A percentile compares a stretch with the other conserved stretches of the same genome.
Evolutionary conservation across 352 stramenopile species (phyloP).

Genomic region (Globisporangium takayamanum): DNA sequence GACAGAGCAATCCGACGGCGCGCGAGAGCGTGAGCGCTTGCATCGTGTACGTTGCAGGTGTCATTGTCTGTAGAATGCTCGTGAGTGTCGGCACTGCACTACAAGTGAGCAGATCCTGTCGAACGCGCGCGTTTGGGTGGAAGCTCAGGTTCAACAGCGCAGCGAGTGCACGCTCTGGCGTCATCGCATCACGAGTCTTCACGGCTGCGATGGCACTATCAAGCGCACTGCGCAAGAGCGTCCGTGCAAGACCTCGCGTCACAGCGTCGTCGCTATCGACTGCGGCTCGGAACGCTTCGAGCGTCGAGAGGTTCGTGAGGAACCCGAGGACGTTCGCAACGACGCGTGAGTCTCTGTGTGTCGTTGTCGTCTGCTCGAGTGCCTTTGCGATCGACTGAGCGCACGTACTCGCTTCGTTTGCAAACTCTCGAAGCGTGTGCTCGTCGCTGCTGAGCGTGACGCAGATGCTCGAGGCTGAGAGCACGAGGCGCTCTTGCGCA

Average conservation of each 20-base stretch:
- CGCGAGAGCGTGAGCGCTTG: slow-evolving; percentile 35
- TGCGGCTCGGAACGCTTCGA: slow-evolving; percentile 15
- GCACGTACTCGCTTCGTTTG: slow-evolving; percentile 3
- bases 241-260: background rate
- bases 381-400: slow-evolving; percentile 16
- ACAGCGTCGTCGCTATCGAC: slow-evolving; percentile 12
- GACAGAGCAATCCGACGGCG: slow-evolving; percentile 49
- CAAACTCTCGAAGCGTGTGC: slow-evolving; percentile 21
- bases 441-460: slow-evolving; percentile 48
- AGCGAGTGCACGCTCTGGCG: slow-evolving; percentile 38
- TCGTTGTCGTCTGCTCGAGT: background rate
- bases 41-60: slow-evolving; percentile 6
- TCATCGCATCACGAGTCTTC: background rate
- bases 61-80: slow-evolving; percentile 17
- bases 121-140: slow-evolving; percentile 23
- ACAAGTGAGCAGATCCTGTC: slow-evolving; percentile 27
- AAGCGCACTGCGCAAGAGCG: slow-evolving; percentile 9
- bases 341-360: background rate
- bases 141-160: slow-evolving; percentile 66
- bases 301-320: slow-evolving; percentile 55
- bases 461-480: slow-evolving; percentile 38
- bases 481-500: background rate
- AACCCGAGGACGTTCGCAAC: slow-evolving; percentile 44
- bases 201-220: background rate
- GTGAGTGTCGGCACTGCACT: slow-evolving; percentile 14